Percentiles rank a stretch among this genome's conserved stretches.
These are phyloP conservation scores for Poa pratensis DNA, from an alignment of 176 grass and related monocot species.

Conservation along the genomic window DNA sequence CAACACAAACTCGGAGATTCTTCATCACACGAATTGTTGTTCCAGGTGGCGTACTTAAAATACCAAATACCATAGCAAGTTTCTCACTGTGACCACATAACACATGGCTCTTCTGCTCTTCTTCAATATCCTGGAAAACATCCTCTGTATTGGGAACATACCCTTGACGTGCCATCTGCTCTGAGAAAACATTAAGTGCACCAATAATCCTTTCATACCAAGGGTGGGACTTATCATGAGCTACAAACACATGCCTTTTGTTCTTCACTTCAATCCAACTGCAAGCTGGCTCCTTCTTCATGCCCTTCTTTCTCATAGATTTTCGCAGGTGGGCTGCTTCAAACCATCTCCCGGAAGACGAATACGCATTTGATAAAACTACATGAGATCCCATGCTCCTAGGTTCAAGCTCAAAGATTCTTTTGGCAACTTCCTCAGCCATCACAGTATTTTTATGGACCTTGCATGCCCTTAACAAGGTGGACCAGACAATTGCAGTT, in stretches of 20 bases:
- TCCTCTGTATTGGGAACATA: conserved; percentile 72
- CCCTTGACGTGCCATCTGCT: conserved; percentile 63
- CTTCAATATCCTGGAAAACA: conserved; percentile 72
- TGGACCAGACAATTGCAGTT: conserved; percentile 75
- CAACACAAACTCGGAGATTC: conserved; percentile 74
- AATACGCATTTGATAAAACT: conserved; percentile 73
- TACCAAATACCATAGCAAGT: conserved; percentile 76
- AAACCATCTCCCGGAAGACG: conserved; percentile 69
- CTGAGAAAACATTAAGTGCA: conserved; percentile 62
- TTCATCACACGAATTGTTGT: conserved; percentile 67
- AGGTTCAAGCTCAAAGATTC: conserved; percentile 71
- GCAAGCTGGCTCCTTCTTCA: conserved; percentile 76
- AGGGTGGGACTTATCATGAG: conserved; percentile 75
- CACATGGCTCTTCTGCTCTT: conserved; percentile 70
- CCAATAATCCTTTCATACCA: conserved; percentile 58
- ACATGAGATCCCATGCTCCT: conserved; percentile 64
- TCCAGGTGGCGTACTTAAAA: conserved; percentile 69
- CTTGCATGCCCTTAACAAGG: conserved; percentile 68
- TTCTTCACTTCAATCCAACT: conserved; percentile 84
- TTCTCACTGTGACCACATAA: conserved; percentile 85
- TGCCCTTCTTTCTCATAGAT: conserved; percentile 65
- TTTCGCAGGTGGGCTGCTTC: conserved; percentile 61
- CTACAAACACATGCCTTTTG: conserved; percentile 60
- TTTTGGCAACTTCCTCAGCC: conserved; percentile 64
- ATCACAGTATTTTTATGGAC: conserved; percentile 65